Percentiles rank a stretch among this genome's conserved stretches.
Evolutionary conservation across 2,329 filamentous ascomycete genomes (phyloP).

Genomic region (Beauveria brongniartii): DNA sequence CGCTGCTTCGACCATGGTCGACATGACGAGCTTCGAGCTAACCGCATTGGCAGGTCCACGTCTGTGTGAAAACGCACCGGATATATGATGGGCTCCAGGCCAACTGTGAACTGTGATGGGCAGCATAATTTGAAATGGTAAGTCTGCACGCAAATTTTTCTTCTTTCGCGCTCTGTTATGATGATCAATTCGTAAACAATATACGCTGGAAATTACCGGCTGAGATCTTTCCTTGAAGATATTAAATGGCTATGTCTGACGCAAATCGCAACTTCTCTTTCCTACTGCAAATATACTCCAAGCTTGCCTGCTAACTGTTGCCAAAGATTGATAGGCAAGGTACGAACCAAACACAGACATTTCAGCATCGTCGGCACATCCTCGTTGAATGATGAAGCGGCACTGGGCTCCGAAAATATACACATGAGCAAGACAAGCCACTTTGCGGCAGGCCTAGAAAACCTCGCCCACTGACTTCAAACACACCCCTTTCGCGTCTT

Average conservation of each 20-base stretch:
- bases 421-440: slow-evolving; percentile 76
- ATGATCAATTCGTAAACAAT: slow-evolving; percentile 62
- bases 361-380: not conserved
- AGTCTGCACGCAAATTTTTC: slow-evolving; percentile 13
- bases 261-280: slow-evolving; percentile 14
- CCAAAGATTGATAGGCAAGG: slow-evolving; percentile 16
- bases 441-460: slow-evolving; percentile 99
- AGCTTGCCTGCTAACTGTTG: slow-evolving; percentile 25
- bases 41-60: not conserved
- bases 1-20: not conserved
- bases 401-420: slow-evolving; percentile 86
- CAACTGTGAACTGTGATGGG: not conserved
- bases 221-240: slow-evolving; percentile 70
- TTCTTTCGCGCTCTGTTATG: slow-evolving; percentile 18
- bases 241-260: slow-evolving; percentile 85
- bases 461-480: slow-evolving; percentile 88
- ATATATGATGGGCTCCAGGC: not conserved
- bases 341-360: slow-evolving; percentile 12
- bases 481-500: not conserved
- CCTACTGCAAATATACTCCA: slow-evolving; percentile 5
- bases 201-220: slow-evolving; percentile 95
- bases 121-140: slow-evolving; percentile 21
- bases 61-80: not conserved
- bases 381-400: slow-evolving; percentile 67
- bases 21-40: not conserved